Evolutionary conservation across 2,329 filamentous ascomycete genomes (phyloP).

Genomic region (Aureobasidium leucospermi): DNA sequence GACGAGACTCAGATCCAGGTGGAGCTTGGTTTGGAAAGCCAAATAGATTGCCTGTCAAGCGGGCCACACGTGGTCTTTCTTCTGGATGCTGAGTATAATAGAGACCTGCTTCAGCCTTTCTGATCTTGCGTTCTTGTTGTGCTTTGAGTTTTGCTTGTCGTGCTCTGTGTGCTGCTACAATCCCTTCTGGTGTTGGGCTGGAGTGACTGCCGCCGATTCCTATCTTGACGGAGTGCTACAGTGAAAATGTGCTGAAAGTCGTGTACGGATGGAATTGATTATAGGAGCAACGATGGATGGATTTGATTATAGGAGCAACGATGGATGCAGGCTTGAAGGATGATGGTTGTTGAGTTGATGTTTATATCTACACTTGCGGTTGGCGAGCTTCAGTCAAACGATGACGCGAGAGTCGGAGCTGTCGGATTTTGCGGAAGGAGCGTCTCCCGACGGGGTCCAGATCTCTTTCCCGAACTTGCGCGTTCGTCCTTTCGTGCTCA

Average conservation of each 20-base stretch:
- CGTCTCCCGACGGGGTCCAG: not conserved
- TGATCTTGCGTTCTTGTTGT: not conserved
- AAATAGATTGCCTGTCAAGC: not conserved
- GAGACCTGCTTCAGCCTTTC: not conserved
- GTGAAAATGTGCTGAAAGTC: no score
- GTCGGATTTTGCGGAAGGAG: not conserved
- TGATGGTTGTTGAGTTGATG: not conserved
- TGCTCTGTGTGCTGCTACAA: not conserved
- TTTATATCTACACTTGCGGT: constrained; percentile 4
- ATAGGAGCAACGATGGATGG: not conserved
- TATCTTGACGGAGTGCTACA: not conserved
- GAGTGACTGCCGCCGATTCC: not conserved
- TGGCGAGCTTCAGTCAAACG: not conserved
- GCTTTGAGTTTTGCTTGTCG: not conserved
- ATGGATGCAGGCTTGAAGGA: not conserved
- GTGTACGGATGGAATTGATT: not conserved
- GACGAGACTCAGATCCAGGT: not conserved
- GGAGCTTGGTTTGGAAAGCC: not conserved
- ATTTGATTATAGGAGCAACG: not conserved
- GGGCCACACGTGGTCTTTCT: not conserved
- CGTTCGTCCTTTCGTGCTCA: no score
- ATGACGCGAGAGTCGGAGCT: constrained; percentile 8
- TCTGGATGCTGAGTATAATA: not conserved
- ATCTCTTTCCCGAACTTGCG: not conserved
- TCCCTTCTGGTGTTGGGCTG: not conserved